Percentiles rank a stretch among this genome's conserved stretches.
phyloP scores from a whole-genome alignment of 148 eudicot species.

The Spergularia marina region DNA sequence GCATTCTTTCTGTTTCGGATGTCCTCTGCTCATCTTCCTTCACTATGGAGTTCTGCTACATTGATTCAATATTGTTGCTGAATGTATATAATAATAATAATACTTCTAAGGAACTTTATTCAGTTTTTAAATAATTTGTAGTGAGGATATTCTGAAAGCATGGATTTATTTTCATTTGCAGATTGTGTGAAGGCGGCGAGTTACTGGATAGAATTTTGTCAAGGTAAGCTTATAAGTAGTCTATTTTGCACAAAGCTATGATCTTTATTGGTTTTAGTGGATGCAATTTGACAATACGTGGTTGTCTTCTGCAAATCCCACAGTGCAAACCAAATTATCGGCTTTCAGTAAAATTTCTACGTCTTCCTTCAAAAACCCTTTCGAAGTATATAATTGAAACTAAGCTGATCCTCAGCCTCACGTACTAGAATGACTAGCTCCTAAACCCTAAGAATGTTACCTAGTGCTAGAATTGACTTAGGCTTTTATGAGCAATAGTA shows the following conservation, averaged over 20 bases:
- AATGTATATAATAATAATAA: too few species aligned
- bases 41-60: background rate
- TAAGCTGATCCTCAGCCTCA: background rate
- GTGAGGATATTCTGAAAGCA: slow-evolving; percentile 5
- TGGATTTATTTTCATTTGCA: slow-evolving; percentile 30
- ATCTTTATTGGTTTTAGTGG: background rate
- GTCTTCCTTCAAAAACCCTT: background rate
- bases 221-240: slow-evolving; percentile 43
- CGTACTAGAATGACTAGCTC: background rate
- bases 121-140: background rate
- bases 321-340: background rate
- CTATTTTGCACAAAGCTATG: background rate
- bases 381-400: background rate
- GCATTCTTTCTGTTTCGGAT: background rate
- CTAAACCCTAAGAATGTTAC: background rate
- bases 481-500: too few species aligned
- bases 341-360: background rate
- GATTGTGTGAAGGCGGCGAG: slow-evolving; percentile 99
- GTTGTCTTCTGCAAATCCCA: slow-evolving; percentile 3
- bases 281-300: background rate
- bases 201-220: slow-evolving; percentile 84
- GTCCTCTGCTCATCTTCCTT: background rate
- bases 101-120: background rate
- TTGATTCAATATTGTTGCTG: background rate
- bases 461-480: background rate